These are phyloP conservation scores for Stylosanthes scabra DNA, from an alignment of 331 rosid genomes.

Conservation along the genomic window DNA sequence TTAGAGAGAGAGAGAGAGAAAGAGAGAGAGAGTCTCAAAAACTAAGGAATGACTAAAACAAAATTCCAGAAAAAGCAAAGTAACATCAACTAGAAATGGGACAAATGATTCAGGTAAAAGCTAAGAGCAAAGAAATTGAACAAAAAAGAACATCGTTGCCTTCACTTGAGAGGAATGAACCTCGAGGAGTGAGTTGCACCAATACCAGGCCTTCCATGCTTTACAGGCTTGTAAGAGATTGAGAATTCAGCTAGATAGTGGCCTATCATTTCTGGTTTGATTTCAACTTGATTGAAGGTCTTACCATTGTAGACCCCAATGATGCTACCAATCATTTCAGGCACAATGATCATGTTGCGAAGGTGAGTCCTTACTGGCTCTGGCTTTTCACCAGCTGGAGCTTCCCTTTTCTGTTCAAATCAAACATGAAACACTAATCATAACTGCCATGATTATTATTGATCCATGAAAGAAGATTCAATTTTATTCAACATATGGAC, in stretches of 20 bases:
- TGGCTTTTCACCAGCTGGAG: conserved; percentile 49
- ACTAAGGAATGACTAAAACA: too few species aligned
- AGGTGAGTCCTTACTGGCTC: conserved; percentile 49
- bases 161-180: conserved; percentile 52
- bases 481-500: not conserved
- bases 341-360: conserved; percentile 50
- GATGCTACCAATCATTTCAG: conserved; percentile 52
- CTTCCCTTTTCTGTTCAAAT: conserved; percentile 43
- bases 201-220: conserved; percentile 52
- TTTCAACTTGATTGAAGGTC: conserved; percentile 52
- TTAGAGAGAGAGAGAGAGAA: too few species aligned
- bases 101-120: conserved; percentile 9
- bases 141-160: not conserved
- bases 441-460: not conserved
- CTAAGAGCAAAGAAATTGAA: not conserved
- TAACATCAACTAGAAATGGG: not conserved
- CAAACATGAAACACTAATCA: not conserved
- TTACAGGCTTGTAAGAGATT: conserved; percentile 52
- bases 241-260: conserved; percentile 50
- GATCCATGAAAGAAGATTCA: not conserved
- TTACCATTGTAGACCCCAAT: conserved; percentile 51
- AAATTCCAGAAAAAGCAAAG: not conserved
- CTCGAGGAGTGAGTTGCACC: conserved; percentile 56
- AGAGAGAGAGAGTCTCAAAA: too few species aligned
- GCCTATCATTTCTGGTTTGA: conserved; percentile 50